Conservation (phyloP, 768 basidiomycete genomes). For the Leccinum longicurvipes region DNA sequence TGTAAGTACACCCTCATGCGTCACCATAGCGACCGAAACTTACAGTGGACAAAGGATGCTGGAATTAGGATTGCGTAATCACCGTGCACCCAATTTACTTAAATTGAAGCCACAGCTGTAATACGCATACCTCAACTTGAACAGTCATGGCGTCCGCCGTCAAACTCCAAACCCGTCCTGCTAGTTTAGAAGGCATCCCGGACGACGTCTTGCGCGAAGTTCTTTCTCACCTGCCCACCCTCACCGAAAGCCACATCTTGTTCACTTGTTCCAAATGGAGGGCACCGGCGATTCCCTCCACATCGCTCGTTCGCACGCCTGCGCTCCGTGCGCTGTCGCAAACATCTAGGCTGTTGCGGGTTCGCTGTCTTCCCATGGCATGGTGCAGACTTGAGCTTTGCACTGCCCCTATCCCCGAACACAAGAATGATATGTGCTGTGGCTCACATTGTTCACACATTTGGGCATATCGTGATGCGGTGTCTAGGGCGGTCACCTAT, state of each 20-base stretch:
- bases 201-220: slow-evolving; percentile 12
- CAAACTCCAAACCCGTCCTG: background rate
- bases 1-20: no score
- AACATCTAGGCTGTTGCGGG: slow-evolving; percentile 8
- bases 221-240: slow-evolving; percentile 8
- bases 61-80: no score
- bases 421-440: background rate
- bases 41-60: no score
- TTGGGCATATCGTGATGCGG: background rate
- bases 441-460: background rate
- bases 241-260: background rate
- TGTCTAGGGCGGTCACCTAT: background rate
- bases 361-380: slow-evolving; percentile 13
- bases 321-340: slow-evolving; percentile 5
- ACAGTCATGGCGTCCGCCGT: background rate
- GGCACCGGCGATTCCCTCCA: background rate
- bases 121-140: background rate
- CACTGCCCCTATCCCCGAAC: background rate
- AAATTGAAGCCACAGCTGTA: no score
- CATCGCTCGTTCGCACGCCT: background rate
- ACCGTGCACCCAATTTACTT: no score
- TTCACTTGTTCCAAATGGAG: background rate
- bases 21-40: no score
- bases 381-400: slow-evolving; percentile 10
- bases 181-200: slow-evolving; percentile 9